Base-by-base conservation (phyloP, 192 early-diverging fungal genomes). In the Chytriomyces sp. region DNA sequence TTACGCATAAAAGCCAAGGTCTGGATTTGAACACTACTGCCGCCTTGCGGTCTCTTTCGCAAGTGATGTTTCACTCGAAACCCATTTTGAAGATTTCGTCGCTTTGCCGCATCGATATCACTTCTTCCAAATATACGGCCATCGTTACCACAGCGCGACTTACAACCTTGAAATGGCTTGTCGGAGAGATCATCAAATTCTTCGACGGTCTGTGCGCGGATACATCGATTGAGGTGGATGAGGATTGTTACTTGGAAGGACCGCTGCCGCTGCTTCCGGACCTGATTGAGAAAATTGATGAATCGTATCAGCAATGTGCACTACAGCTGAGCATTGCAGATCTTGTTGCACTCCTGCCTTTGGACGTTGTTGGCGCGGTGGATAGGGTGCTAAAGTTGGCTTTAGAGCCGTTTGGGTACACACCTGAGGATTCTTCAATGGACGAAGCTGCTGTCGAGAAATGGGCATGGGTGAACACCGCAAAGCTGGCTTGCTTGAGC, bases 101-200 rank as follows among this genome's bases (percentile, higher is more conserved):
- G 7, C 44, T 67, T 9, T 67, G 66, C 44, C 18, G 16, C 20
- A 16, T 67, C 43, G 18, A 16, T 26, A 43, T 47, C 4, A 46
- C 44, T 67, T 28, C 28, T 18, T 47, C 66, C 63, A 20, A 47
- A 46, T 47, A 46, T 5, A n/a, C 23, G 16, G 28, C 66, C 16
- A 28, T 67, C 13, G 44, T 45, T 11, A 11, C 66, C 6, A 45
- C 44, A 20, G 66, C 66, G 20, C 20, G 44, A 43, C 23, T 67
- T 23, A 67, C 66, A n/a, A 67, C 66, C 10, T n/a, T 67, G 8
- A 67, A 67, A 47, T 67, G 66, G 66, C 26, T 67, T 23, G 16
- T 67, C 16, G 35, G 35, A n/a, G 66, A 67, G 44, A 67, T 67
- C 44, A 18, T 47, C 8, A 67, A 67, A 44, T 67, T 67, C 45